Conservation (phyloP, 495 filamentous ascomycete genomes). For the Neurospora terricola region DNA sequence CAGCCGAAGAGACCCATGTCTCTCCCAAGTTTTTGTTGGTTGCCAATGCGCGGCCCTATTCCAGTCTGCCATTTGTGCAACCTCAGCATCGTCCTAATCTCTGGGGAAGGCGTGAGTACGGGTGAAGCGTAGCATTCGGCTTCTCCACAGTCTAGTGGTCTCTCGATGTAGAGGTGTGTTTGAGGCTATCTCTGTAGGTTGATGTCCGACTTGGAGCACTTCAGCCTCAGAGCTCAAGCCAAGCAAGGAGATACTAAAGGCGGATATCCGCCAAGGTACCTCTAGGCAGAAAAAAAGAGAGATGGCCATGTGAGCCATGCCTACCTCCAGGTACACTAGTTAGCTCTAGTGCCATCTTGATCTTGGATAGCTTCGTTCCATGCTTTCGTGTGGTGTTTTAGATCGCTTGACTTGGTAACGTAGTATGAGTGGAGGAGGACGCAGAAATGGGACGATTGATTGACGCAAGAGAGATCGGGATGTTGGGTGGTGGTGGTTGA, state of each 20-base stretch:
- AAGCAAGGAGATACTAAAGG: not conserved
- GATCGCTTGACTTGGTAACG: not conserved
- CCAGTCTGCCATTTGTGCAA: not conserved
- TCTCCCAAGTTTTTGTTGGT: not conserved
- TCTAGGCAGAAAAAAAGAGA: not conserved
- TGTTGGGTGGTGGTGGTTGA: not conserved
- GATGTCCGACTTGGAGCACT: not conserved
- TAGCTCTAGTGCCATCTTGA: not conserved
- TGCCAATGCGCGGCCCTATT: not conserved
- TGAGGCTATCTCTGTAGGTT: not conserved
- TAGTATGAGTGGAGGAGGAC: not conserved
- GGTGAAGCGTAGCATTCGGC: conserved; percentile 4
- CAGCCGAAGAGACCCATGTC: conserved; percentile 10
- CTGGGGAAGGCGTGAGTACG: not conserved
- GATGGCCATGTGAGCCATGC: not conserved
- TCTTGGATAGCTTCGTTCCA: not conserved
- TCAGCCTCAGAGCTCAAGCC: not conserved
- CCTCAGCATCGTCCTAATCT: not conserved
- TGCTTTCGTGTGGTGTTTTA: not conserved
- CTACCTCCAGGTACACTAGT: not conserved
- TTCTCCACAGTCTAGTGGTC: conserved; percentile 3
- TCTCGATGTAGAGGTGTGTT: not conserved
- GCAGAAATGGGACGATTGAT: not conserved
- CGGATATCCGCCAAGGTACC: not conserved
- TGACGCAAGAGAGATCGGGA: not conserved